phyloP scores from a whole-genome alignment of 805 yeast species.

The Phaffomyces opuntiae region DNA sequence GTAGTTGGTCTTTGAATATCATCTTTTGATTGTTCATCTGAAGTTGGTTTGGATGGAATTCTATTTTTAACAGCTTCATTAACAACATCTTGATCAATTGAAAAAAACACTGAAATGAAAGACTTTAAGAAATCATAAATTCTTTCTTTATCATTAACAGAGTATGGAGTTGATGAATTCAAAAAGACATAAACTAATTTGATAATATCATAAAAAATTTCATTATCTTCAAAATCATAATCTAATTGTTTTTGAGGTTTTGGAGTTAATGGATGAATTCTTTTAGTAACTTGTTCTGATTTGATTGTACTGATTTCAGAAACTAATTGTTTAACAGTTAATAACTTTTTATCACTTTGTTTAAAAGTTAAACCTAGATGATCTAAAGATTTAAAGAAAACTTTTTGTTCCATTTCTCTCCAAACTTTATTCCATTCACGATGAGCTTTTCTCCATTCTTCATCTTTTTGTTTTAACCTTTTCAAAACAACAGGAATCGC shows the following conservation, averaged over 20 bases:
- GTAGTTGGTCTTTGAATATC: slow-evolving; percentile 6
- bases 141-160: slow-evolving; percentile 73
- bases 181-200: slow-evolving; percentile 62
- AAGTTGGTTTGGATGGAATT: slow-evolving; percentile 14
- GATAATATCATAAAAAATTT: slow-evolving; percentile 67
- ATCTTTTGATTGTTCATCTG: slow-evolving; percentile 16
- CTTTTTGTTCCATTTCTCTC: slow-evolving; percentile 97
- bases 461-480: slow-evolving; percentile 94
- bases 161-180: slow-evolving; percentile 63
- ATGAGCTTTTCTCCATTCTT: slow-evolving; percentile 97
- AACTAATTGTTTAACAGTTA: slow-evolving; percentile 84
- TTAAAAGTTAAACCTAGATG: slow-evolving; percentile 94
- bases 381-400: slow-evolving; percentile 86
- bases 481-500: slow-evolving; percentile 91
- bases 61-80: slow-evolving; percentile 33
- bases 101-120: slow-evolving; percentile 69
- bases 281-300: slow-evolving; percentile 82
- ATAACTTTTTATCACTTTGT: slow-evolving; percentile 88
- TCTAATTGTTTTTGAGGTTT: slow-evolving; percentile 71
- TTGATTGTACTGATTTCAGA: slow-evolving; percentile 90
- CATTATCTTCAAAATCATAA: slow-evolving; percentile 57
- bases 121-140: slow-evolving; percentile 63
- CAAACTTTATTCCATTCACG: slow-evolving; percentile 98
- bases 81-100: slow-evolving; percentile 42
- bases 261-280: slow-evolving; percentile 80